A percentile compares a stretch with the other conserved stretches of the same genome.
Conservation (phyloP, 106 monocot species). For the Dendrobium chrysotoxum region DNA sequence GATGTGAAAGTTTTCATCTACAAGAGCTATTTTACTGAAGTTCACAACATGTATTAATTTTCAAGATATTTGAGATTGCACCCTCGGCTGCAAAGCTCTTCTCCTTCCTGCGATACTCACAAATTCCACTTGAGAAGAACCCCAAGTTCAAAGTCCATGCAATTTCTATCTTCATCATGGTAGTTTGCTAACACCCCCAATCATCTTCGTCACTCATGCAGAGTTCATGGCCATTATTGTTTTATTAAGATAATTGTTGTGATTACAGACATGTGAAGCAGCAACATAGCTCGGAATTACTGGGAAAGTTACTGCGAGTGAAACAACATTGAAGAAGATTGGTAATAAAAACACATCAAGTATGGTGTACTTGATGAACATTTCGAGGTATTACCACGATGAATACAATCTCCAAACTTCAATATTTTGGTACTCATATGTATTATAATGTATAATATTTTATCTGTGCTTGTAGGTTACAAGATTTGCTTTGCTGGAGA, state of each 20-base stretch:
- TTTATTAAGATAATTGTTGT: too few species aligned
- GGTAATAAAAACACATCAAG: slow-evolving; percentile 17
- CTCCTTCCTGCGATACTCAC: slow-evolving; percentile 57
- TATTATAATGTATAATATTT: too few species aligned
- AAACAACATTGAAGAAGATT: slow-evolving; percentile 17
- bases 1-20: too few species aligned
- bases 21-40: too few species aligned
- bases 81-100: slow-evolving; percentile 45
- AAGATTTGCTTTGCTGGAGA: slow-evolving; percentile 7
- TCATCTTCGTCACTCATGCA: too few species aligned
- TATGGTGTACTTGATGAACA: slow-evolving; percentile 20
- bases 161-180: slow-evolving; percentile 61
- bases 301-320: slow-evolving; percentile 15
- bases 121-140: slow-evolving; percentile 61
- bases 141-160: slow-evolving; percentile 14
- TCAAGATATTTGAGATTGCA: background rate
- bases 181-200: slow-evolving; percentile 4
- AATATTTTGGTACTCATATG: too few species aligned
- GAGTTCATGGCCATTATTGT: background rate
- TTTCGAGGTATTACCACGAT: slow-evolving; percentile 1
- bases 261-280: too few species aligned
- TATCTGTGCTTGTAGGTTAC: background rate
- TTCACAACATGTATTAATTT: slow-evolving; percentile 34
- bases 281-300: slow-evolving; percentile 10
- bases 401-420: slow-evolving; percentile 4